These are phyloP conservation scores for Lecanicillium sp. DNA, from an alignment of 2,329 filamentous ascomycete species.

Conservation along the genomic window DNA sequence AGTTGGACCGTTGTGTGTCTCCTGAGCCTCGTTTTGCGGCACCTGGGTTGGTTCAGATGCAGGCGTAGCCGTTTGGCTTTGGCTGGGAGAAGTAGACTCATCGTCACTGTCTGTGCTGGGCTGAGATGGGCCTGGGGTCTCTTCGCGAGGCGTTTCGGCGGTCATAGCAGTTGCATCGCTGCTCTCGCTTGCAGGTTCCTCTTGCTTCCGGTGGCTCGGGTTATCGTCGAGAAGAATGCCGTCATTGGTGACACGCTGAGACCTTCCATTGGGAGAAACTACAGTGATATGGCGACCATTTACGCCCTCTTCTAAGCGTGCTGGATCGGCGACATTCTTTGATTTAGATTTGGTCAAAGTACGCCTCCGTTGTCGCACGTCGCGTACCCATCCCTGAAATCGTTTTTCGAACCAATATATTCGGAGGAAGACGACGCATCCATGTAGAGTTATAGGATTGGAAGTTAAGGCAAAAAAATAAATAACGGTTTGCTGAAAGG, in stretches of 20 bases:
- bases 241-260: conserved; percentile 53
- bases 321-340: conserved; percentile 33
- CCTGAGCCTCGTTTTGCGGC: background rate
- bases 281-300: conserved; percentile 58
- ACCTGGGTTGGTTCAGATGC: background rate
- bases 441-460: conserved; percentile 78
- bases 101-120: conserved; percentile 3
- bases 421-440: conserved; percentile 81
- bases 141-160: background rate
- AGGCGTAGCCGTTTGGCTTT: conserved; percentile 2
- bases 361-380: conserved; percentile 58
- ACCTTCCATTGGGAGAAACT: conserved; percentile 47
- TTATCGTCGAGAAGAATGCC: conserved; percentile 41
- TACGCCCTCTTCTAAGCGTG: conserved; percentile 52
- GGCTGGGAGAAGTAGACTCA: conserved; percentile 1
- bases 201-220: conserved; percentile 9
- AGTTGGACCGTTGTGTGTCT: conserved; percentile 14
- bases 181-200: conserved; percentile 27
- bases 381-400: conserved; percentile 74
- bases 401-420: conserved; percentile 98
- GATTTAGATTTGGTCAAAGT: conserved; percentile 56
- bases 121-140: background rate
- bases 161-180: conserved; percentile 1
- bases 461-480: conserved; percentile 64
- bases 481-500: conserved; percentile 66